These are phyloP conservation scores for Mucor sp. DNA, from an alignment of 371 early-diverging fungal genomes.

Conservation along the genomic window DNA sequence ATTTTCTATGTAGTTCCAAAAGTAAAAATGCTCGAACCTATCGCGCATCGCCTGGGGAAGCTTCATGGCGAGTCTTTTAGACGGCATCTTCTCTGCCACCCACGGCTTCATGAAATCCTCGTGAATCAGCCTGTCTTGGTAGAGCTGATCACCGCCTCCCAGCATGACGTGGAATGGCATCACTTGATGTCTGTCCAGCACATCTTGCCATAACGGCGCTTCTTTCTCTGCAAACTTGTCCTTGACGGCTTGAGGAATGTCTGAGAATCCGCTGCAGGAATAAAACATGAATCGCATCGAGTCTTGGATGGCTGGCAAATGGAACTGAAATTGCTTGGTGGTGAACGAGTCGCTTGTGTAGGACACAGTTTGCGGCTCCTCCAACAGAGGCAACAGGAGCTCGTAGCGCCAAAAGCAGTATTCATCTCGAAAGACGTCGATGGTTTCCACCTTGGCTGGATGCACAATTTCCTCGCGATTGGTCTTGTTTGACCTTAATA, in stretches of 20 bases:
- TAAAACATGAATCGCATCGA: conserved; percentile 62
- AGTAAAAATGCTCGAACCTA: conserved; percentile 70
- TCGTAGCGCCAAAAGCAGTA: conserved; percentile 45
- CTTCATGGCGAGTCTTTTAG: conserved; percentile 35
- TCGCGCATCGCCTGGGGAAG: conserved; percentile 58
- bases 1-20: conserved; percentile 70
- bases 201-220: conserved; percentile 79
- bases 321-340: conserved; percentile 27
- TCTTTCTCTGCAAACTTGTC: conserved; percentile 49
- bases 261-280: conserved; percentile 75
- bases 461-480: background rate
- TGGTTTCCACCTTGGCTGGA: conserved; percentile 16
- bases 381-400: conserved; percentile 26
- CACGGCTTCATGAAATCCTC: conserved; percentile 51
- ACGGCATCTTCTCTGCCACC: conserved; percentile 42
- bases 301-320: conserved; percentile 40
- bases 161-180: conserved; percentile 79
- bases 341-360: conserved; percentile 20
- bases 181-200: conserved; percentile 66
- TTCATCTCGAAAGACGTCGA: conserved; percentile 32
- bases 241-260: conserved; percentile 49
- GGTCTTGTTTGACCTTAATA: background rate
- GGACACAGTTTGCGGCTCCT: conserved; percentile 26
- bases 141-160: conserved; percentile 89
- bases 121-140: conserved; percentile 48